Base-by-base conservation (phyloP, 441 rosid genomes). In the Pelargonium citronellum region DNA sequence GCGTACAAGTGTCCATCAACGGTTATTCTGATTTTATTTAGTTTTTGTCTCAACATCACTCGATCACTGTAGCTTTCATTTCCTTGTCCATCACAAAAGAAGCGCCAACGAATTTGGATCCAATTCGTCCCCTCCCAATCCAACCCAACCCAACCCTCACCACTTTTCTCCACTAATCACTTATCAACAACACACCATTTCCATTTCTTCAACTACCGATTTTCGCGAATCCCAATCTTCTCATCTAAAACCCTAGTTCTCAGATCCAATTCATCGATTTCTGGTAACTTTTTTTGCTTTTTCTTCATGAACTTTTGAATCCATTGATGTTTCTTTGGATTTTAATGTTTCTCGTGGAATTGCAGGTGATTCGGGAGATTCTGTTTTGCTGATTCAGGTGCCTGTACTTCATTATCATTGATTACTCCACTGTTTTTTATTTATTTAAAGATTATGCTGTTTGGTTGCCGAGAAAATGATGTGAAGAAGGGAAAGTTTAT, bases 81-180 rank as follows among this genome's bases (percentile, higher is more conserved):
- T 2, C 10, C 27, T 58, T 57, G 7, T 20, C 12, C 41, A 9
- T 34, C 19, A 69, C 53, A 69, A 71, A 74, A 68, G 69, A 77
- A 74, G 82, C 81, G 83, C 87, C 85, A 82, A 73, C 80, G 84
- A 79, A 78, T 83, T 79, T 80, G 87, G 85, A 80, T 82, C 87
- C 74, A 47, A 61, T 80, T 69, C 81, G 41, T 37, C 44, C 2
- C 39, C 19, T 3, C 24, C 41, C 30, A 4, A 24, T 66, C 49
- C 41, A 37, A 37, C 41, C 41, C 41, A 37, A 37, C 41, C 41
- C 41, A 7, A 37, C 41, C 41, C 41, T 37, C 41, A 37, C 41
- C 41, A 37, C 41, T 37, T 37, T 37, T 37, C 41, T 37, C 41
- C 61, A 55, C 61, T 15, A 55, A 55, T 55, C 61, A 16, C 10